These are phyloP conservation scores for Cicer cuneatum DNA, from an alignment of 306 rosid genomes.

Conservation along the genomic window DNA sequence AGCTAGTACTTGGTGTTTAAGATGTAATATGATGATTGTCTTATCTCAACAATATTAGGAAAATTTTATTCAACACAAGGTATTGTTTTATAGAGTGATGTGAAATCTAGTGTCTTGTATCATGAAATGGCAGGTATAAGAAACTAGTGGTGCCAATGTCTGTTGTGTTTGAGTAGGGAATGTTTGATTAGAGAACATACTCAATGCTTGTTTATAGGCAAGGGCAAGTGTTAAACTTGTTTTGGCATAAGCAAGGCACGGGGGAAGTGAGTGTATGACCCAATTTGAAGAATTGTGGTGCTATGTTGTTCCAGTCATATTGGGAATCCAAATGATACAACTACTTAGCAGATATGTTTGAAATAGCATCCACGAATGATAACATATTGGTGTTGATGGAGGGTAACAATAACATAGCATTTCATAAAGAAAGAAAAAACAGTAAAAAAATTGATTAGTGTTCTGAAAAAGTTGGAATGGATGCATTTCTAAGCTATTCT, in stretches of 20 bases:
- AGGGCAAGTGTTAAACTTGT: background rate
- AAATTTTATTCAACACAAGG: slow-evolving; percentile 40
- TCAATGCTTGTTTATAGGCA: background rate
- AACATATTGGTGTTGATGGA: background rate
- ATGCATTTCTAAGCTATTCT: background rate
- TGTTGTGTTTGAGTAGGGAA: background rate
- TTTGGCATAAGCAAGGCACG: background rate
- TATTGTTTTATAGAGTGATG: slow-evolving; percentile 40
- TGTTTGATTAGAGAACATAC: background rate
- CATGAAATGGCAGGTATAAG: background rate
- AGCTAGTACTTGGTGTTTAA: slow-evolving; percentile 26
- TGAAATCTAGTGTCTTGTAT: slow-evolving; percentile 25
- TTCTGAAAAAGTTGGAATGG: background rate
- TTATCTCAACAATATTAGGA: slow-evolving; percentile 39
- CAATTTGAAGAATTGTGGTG: background rate
- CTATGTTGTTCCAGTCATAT: background rate
- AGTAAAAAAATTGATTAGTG: background rate
- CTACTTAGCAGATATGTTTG: background rate
- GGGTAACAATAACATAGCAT: background rate
- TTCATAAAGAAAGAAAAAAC: background rate
- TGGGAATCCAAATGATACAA: background rate
- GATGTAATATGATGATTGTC: slow-evolving; percentile 43
- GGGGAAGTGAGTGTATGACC: slow-evolving; percentile 12
- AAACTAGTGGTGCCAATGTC: background rate
- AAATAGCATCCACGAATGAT: slow-evolving; percentile 1